Evolutionary conservation across 768 basidiomycete species (phyloP).

Genomic region (Pleurotus cornucopiae): DNA sequence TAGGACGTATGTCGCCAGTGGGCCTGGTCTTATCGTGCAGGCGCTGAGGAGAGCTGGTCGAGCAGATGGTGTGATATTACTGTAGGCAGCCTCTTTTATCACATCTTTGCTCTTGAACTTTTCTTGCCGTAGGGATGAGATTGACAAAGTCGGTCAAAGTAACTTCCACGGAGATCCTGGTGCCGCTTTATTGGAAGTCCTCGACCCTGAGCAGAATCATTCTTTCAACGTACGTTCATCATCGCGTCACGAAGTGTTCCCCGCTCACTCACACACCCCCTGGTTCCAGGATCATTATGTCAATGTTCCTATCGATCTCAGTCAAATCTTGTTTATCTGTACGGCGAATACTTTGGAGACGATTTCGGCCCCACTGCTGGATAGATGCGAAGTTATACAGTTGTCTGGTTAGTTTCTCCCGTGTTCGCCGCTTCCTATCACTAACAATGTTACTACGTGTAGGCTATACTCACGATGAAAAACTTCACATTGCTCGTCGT

Average conservation of each 20-base stretch:
- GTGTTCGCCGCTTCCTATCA: no score
- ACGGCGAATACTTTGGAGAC: conserved; percentile 90
- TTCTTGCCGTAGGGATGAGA: conserved; percentile 59
- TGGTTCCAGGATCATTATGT: conserved; percentile 78
- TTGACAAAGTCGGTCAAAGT: conserved; percentile 85
- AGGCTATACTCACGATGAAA: conserved; percentile 89
- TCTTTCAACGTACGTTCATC: conserved; percentile 58
- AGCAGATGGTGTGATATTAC: conserved; percentile 73
- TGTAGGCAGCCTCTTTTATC: conserved; percentile 36
- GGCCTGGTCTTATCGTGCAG: conserved; percentile 82
- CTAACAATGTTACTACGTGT: not conserved
- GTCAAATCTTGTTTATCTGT: conserved; percentile 87
- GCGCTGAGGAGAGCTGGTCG: conserved; percentile 82
- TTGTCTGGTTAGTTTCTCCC: conserved; percentile 50
- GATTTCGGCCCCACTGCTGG: conserved; percentile 82
- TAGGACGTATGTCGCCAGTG: conserved; percentile 89
- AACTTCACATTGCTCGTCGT: conserved; percentile 80
- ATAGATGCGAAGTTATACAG: conserved; percentile 86
- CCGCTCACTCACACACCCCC: not conserved
- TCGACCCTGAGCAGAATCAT: conserved; percentile 93
- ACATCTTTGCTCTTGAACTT: not conserved
- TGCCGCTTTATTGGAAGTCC: conserved; percentile 85
- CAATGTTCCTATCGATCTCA: conserved; percentile 84
- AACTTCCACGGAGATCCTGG: conserved; percentile 92
- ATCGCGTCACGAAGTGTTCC: not conserved